Evolutionary conservation across 768 basidiomycete genomes (phyloP).

Genomic region (Mycena latifolia): DNA sequence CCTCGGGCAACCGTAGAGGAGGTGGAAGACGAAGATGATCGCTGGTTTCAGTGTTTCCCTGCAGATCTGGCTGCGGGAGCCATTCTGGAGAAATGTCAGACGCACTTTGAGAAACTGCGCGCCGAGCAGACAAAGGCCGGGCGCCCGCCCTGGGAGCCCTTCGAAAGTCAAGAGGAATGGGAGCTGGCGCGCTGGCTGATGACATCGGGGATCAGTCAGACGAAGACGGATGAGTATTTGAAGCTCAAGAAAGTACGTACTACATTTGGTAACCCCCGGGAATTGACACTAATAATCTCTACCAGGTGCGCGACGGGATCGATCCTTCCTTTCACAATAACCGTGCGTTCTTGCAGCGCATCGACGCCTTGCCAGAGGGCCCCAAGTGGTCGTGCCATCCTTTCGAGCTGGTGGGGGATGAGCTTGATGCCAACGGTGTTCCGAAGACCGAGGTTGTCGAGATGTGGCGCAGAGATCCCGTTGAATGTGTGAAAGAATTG

Average conservation of each 20-base stretch:
- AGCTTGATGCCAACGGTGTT: slow-evolving; percentile 20
- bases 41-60: background rate
- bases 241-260: slow-evolving; percentile 34
- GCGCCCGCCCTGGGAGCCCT: slow-evolving; percentile 42
- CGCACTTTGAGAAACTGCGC: slow-evolving; percentile 29
- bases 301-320: slow-evolving; percentile 10
- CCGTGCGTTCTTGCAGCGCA: slow-evolving; percentile 37
- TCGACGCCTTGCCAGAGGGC: slow-evolving; percentile 39
- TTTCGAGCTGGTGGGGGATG: slow-evolving; percentile 37
- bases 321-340: slow-evolving; percentile 14
- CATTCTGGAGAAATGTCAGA: slow-evolving; percentile 13
- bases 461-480: slow-evolving; percentile 42
- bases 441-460: slow-evolving; percentile 35
- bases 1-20: slow-evolving; percentile 4
- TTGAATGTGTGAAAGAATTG: slow-evolving; percentile 42
- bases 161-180: slow-evolving; percentile 45
- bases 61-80: background rate
- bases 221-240: slow-evolving; percentile 45
- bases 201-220: slow-evolving; percentile 40
- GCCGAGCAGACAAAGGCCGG: slow-evolving; percentile 25
- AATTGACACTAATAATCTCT: too few relatives aligned
- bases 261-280: background rate
- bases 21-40: slow-evolving; percentile 14
- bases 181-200: slow-evolving; percentile 48
- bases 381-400: slow-evolving; percentile 40